Evolutionary conservation across 176 grass and related monocot species (phyloP).

Genomic region (Ananas comosus): DNA sequence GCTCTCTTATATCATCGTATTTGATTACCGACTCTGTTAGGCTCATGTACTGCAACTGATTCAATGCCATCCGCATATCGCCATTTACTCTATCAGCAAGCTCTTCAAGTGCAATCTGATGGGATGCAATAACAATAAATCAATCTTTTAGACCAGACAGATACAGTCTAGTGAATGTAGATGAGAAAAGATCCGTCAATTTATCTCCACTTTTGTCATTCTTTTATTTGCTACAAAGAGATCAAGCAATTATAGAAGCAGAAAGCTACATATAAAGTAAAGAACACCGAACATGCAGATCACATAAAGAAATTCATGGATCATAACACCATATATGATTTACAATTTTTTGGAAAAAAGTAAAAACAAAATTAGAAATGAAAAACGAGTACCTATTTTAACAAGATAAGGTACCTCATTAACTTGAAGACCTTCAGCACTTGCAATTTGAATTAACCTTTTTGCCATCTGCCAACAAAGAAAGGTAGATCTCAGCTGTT

Average conservation of each 20-base stretch:
- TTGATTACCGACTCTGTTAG: slow-evolving; percentile 83
- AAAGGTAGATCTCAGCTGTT: background rate
- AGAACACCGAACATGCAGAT: background rate
- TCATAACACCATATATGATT: background rate
- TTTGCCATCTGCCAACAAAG: slow-evolving; percentile 70
- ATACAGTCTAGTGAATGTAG: too few species aligned
- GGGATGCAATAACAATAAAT: background rate
- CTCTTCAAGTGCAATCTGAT: slow-evolving; percentile 87
- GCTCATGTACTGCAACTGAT: slow-evolving; percentile 99
- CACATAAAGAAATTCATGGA: background rate
- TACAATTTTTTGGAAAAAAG: slow-evolving; percentile 1
- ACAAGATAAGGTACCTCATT: slow-evolving; percentile 59
- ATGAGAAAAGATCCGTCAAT: too few species aligned
- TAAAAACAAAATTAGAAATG: background rate
- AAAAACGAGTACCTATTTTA: background rate
- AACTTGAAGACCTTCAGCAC: slow-evolving; percentile 81
- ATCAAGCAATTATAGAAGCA: too few species aligned
- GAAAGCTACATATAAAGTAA: background rate
- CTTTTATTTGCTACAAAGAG: too few species aligned
- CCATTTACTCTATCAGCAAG: slow-evolving; percentile 98
- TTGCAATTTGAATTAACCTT: slow-evolving; percentile 95
- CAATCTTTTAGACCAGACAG: background rate
- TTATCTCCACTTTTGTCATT: too few species aligned
- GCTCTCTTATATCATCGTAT: slow-evolving; percentile 90
- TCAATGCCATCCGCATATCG: slow-evolving; percentile 96